Conservation (phyloP, 495 filamentous ascomycete species). For the Talaromyces proteolyticus region DNA sequence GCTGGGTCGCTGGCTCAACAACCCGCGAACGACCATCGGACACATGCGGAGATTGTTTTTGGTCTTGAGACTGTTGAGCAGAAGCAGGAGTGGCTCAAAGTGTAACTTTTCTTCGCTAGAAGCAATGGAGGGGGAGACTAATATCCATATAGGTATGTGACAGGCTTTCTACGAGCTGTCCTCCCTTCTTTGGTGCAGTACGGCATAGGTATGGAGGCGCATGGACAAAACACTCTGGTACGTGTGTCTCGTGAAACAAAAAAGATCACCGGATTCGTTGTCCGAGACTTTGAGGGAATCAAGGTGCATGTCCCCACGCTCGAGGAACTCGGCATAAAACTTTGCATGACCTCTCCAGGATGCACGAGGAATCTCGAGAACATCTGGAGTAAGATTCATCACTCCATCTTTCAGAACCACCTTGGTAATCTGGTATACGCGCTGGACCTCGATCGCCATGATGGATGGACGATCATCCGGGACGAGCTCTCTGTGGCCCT, state of each 20-base stretch:
- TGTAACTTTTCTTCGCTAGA: conserved; percentile 4
- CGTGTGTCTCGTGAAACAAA: conserved; percentile 10
- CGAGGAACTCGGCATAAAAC: background rate
- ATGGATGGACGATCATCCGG: conserved; percentile 8
- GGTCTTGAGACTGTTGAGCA: conserved; percentile 6
- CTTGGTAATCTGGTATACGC: conserved; percentile 4
- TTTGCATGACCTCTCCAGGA: background rate
- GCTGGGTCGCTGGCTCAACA: conserved; percentile 8
- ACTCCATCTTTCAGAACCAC: conserved; percentile 17
- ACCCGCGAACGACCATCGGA: background rate
- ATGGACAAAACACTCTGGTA: conserved; percentile 16
- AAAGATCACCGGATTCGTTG: conserved; percentile 15
- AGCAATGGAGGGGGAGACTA: background rate
- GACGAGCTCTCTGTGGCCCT: conserved; percentile 3
- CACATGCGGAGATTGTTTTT: conserved; percentile 11
- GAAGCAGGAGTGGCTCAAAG: conserved; percentile 10
- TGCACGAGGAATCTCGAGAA: conserved; percentile 9
- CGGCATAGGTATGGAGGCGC: conserved; percentile 17
- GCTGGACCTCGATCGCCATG: conserved; percentile 8
- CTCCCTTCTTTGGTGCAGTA: conserved; percentile 12
- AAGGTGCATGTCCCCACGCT: conserved; percentile 16
- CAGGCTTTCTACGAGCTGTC: conserved; percentile 7
- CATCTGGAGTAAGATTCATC: conserved; percentile 18
- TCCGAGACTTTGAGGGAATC: conserved; percentile 17
- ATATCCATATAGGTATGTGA: conserved; percentile 8